Base-by-base conservation (phyloP, 2,329 filamentous ascomycete species). In the Alternaria atra region DNA sequence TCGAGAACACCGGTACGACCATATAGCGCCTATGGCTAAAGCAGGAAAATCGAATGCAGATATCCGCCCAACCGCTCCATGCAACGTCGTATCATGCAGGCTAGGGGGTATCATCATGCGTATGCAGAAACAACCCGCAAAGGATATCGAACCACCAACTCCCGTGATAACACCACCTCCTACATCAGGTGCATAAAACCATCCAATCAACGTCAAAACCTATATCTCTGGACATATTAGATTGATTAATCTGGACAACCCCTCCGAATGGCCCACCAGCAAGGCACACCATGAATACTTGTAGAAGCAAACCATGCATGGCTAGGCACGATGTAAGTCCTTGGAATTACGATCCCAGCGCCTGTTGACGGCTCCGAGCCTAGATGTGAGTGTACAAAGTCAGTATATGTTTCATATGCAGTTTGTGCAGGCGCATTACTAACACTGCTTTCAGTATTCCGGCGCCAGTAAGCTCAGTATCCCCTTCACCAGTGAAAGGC, bases 371-470 rank as follows among this genome's bases (percentile, higher is more conserved):
- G 89, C 87, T 3, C 93, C 94, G 27, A 29, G 27, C 27, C 27
- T 29, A 29, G 27, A 29, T 29, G 27, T 29, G 27, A 29, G 27
- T 29, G 27, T 8, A 29, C 27, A 29, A 29, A 5, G 27, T 29
- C 27, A 29, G 27, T 8, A 29, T 8, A 29, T 29, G 27, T 8
- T 8, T 29, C 27, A 29, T 29, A 29, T 29, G 27, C 27, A 29
- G 27, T 29, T 29, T 5, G 27, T 29, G 7, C 27, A 29, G 27
- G 27, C 27, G 27, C 27, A 29, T 8, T 29, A 29, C 27, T 29
- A 29, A 29, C 27, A 97, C 91, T 4, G 60, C 70, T 80, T 97
- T 98, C 62, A 97, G 80, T 43, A 97, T 90, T 0, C 86, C 88
- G 2, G 92, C 87, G 0, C 85, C 90, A 1, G 87, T 89, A 46